Percentiles rank a stretch among this genome's conserved stretches.
Evolutionary conservation across 2,329 filamentous ascomycete genomes (phyloP).

Genomic region (Calonectria pseudoturangicola): DNA sequence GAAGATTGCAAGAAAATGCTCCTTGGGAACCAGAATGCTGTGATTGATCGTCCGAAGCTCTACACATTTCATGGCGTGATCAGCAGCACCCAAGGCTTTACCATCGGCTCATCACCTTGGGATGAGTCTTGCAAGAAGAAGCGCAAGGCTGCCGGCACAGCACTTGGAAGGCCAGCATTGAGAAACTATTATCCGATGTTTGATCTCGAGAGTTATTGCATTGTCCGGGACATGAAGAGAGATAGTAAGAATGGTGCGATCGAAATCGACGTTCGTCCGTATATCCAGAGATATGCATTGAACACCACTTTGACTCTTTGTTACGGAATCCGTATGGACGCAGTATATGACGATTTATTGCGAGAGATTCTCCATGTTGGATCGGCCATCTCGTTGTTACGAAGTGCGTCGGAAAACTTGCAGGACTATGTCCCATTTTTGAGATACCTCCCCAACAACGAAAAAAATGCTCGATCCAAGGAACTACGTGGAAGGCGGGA

Average conservation of each 20-base stretch:
- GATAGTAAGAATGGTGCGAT: slow-evolving; percentile 64
- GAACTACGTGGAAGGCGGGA: slow-evolving; percentile 68
- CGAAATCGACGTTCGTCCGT: slow-evolving; percentile 68
- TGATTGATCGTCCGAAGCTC: slow-evolving; percentile 69
- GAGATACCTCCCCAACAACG: slow-evolving; percentile 70
- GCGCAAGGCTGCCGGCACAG: slow-evolving; percentile 69
- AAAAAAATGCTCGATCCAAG: slow-evolving; percentile 68
- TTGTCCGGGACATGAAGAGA: slow-evolving; percentile 66
- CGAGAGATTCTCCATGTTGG: slow-evolving; percentile 72
- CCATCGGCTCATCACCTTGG: slow-evolving; percentile 72
- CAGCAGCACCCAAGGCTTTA: slow-evolving; percentile 71
- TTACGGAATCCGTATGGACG: slow-evolving; percentile 74
- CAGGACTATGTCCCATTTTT: slow-evolving; percentile 72
- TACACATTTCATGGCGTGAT: slow-evolving; percentile 74
- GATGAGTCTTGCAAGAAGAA: slow-evolving; percentile 72
- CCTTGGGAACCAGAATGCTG: slow-evolving; percentile 68
- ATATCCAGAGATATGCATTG: slow-evolving; percentile 71
- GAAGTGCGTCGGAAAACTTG: slow-evolving; percentile 70
- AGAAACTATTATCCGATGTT: slow-evolving; percentile 71
- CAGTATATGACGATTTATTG: slow-evolving; percentile 69
- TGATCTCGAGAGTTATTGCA: slow-evolving; percentile 71
- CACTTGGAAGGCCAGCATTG: slow-evolving; percentile 66
- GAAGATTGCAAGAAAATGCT: slow-evolving; percentile 71
- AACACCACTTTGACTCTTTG: slow-evolving; percentile 73
- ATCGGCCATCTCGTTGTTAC: slow-evolving; percentile 69